Base-by-base conservation (phyloP, 768 basidiomycete genomes). In the Boletus tomentosulus region DNA sequence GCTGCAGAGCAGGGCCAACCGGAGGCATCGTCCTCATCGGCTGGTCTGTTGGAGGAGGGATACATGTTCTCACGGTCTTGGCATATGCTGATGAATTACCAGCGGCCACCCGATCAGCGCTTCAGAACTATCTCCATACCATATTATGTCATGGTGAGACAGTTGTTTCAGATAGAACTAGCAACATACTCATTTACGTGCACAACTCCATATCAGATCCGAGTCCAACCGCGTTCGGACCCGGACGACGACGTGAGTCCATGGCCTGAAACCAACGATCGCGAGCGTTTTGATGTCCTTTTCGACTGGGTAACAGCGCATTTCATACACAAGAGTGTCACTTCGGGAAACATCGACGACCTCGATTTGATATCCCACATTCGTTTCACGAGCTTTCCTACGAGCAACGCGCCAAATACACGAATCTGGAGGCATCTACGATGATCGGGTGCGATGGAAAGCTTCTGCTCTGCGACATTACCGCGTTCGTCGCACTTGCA, bases 71-170 rank as follows among this genome's bases (percentile, higher is more conserved):
- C 2, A 41, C 63, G 7, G 2, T 46, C 35, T 43, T 64, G 50
- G 60, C 57, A 2, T 65, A 62, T 19, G 38, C 53, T 16, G 57
- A 59, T 27, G 46, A 50, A 19, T 15, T 57, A 8, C 34, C 51
- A 10, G 46, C 46, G 3, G 53, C 50, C 1, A 55, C 49, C 2
- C 51, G 33, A 13, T 44, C 41, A 8, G 55, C 51, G 25, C 51
- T 64, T 15, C 35, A 13, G 13, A 65, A 51, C 16, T 59, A 64
- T 47, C 63, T 64, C 1, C 62, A 64, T 16, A 64, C 62, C 0
- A 19, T 57, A 7, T 25, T 62, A 16, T 37, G 12, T 37, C 62
- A 64, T 3, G 63, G 62, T 64, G 34, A 43, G 63, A 24, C 6
- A 3, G 10, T 1, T 7, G 46, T 9, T 27, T n/a, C 37, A 15